Evolutionary conservation across 2,329 filamentous ascomycete genomes (phyloP), one percentile per base, ranked within the genome.

Genomic region (Bipolaris victoriae): DNA sequence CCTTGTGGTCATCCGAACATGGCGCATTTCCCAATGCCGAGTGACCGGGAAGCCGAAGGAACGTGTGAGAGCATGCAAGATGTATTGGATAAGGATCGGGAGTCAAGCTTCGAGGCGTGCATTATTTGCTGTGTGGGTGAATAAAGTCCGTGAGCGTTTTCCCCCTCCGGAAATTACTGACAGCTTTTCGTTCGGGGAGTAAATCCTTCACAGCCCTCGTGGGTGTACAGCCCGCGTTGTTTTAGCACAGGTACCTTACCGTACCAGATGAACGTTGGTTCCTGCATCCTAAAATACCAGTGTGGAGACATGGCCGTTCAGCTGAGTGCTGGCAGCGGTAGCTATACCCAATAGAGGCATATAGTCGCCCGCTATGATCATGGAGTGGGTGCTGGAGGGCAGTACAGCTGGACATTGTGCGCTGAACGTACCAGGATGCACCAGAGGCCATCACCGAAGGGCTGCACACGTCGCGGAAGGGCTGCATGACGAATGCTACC

Each of bases 1-100:
- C 13, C 51, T 53, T 48, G 49, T 44, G 24, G 66, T 69, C 37
- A 57, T 60, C 63, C 68, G 47, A 63, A 55, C 60, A 56, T 65
- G 67, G 64, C 64, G 62, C 58, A 64, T 62, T 52, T 55, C 61
- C 64, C 64, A 62, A 64, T 57, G 55, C 58, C 61, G 61, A 67
- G 47, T 33, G 41, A 47, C 49, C 39, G 51, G 26, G 54, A 39
- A 43, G 31, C 52, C 49, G 55, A 53, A 44, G 31, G 33, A 63
- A 61, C 54, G 58, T 61, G 58, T 65, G 51, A 29, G 36, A 20
- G 40, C 49, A 44, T 45, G 62, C 44, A 48, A 49, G 52, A 64
- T 51, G 62, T 61, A 69, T 68, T 69, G 57, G 55, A 52, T 36
- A 61, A 61, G 43, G 58, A 55, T 55, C 46, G n/a, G 20, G 47